Base-by-base conservation (phyloP, 768 basidiomycete species). In the Mrakia hoshinonis region DNA sequence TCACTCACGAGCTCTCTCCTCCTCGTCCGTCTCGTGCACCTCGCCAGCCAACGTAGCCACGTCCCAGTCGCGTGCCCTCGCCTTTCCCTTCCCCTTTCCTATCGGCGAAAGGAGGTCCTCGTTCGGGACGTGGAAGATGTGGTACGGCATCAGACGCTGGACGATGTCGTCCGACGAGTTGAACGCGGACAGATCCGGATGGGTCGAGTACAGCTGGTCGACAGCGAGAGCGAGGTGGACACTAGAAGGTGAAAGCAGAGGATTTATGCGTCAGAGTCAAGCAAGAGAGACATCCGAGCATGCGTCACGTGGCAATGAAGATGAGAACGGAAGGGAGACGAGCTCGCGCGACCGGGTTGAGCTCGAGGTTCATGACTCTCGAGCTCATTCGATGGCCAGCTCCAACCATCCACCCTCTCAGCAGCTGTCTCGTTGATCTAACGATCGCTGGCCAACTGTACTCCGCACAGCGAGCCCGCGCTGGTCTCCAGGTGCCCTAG, bases 111-210 rank as follows among this genome's bases (percentile, higher is more conserved):
- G 26, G 74, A 89, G 74, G 74, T 92, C 90, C 55, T 87, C 86
- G 69, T 79, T 80, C 0, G 89, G 89, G 72, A 89, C 87, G 74
- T 88, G 88, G 74, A 87, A 90, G 63, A 91, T 79, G 76, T 92
- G 90, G 75, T 89, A 91, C 0, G 90, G 89, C 26, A 91, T 81
- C 26, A 92, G 82, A 63, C 89, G 84, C n/a, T 85, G 83, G 29
- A 90, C 82, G 3, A 82, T 87, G 76, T 92, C 90, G 6, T 79
- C 76, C 11, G 82, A 79, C 75, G 89, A 85, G 18, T 75, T 73
- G 75, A 92, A 92, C 1, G 89, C 87, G 0, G 85, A 88, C 47
- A 84, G 82, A 74, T 91, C 87, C 48, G 89, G 89, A 65, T 85
- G 83, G 63, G 85, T 75, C 20, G 84, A 85, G 20, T 83, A 80